A percentile compares a stretch with the other conserved stretches of the same genome.
Evolutionary conservation across 2,329 filamentous ascomycete species (phyloP).

Genomic region (Claviceps humidiphila): DNA sequence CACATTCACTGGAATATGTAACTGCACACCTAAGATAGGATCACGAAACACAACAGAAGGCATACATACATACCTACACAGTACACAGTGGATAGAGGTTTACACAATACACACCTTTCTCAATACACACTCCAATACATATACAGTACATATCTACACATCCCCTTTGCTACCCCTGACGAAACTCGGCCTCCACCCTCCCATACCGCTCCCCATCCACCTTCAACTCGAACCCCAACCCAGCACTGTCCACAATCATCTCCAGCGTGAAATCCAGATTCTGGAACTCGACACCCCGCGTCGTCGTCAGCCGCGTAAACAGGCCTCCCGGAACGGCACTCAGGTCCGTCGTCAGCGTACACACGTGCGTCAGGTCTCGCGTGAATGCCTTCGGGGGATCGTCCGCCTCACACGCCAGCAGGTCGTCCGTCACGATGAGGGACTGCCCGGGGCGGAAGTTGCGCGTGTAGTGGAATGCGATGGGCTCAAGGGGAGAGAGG

Average conservation of each 20-base stretch:
- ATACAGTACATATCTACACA: too few relatives aligned
- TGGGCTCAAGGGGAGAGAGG: conserved; percentile 58
- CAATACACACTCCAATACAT: too few relatives aligned
- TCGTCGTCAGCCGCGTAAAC: conserved; percentile 66
- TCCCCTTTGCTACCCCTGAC: conserved; percentile 25
- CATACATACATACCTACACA: too few relatives aligned
- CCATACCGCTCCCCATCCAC: conserved; percentile 69
- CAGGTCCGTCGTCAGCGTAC: conserved; percentile 68
- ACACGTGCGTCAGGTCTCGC: conserved; percentile 55
- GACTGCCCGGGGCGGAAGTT: conserved; percentile 72
- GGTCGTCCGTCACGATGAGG: conserved; percentile 64
- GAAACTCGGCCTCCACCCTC: conserved; percentile 65
- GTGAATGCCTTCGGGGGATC: conserved; percentile 47
- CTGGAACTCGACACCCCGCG: conserved; percentile 67
- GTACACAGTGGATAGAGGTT: too few relatives aligned
- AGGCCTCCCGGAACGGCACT: conserved; percentile 59
- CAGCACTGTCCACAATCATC: conserved; percentile 70
- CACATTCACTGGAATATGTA: too few relatives aligned
- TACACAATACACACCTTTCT: too few relatives aligned
- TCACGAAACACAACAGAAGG: too few relatives aligned
- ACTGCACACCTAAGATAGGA: too few relatives aligned
- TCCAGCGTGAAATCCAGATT: conserved; percentile 72
- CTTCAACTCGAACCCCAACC: conserved; percentile 63
- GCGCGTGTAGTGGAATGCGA: conserved; percentile 74
- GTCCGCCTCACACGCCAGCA: conserved; percentile 63